Conservation (phyloP, 116 monocot species). For the Iris pallida region DNA sequence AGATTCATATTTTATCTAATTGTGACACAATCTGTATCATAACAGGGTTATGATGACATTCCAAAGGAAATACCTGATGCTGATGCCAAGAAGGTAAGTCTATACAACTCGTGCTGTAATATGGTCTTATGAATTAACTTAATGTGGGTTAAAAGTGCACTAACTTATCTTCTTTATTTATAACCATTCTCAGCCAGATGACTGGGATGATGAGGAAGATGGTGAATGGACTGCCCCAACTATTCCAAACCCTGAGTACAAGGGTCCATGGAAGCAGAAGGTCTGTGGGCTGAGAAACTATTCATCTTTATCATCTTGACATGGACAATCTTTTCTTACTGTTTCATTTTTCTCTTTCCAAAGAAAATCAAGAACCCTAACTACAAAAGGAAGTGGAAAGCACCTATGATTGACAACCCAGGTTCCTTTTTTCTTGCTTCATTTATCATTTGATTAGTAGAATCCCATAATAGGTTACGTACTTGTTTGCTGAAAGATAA, state of each 20-base stretch:
- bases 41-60: conserved; percentile 34
- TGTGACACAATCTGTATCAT: too few relatives aligned
- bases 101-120: background rate
- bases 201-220: conserved; percentile 51
- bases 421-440: conserved; percentile 11
- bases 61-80: conserved; percentile 32
- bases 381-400: conserved; percentile 39
- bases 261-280: conserved; percentile 46
- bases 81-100: conserved; percentile 21
- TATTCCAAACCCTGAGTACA: conserved; percentile 47
- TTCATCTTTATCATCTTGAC: too few relatives aligned
- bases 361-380: conserved; percentile 48
- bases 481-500: background rate
- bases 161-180: background rate
- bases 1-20: too few relatives aligned
- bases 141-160: background rate
- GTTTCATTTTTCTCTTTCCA: background rate
- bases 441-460: background rate
- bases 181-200: conserved; percentile 38
- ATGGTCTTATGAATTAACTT: background rate
- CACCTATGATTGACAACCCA: conserved; percentile 42
- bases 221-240: conserved; percentile 53
- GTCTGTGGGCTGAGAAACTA: too few relatives aligned
- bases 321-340: background rate
- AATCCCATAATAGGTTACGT: background rate